Evolutionary conservation across 768 basidiomycete genomes (phyloP).

Genomic region (Suillus ampliporus): DNA sequence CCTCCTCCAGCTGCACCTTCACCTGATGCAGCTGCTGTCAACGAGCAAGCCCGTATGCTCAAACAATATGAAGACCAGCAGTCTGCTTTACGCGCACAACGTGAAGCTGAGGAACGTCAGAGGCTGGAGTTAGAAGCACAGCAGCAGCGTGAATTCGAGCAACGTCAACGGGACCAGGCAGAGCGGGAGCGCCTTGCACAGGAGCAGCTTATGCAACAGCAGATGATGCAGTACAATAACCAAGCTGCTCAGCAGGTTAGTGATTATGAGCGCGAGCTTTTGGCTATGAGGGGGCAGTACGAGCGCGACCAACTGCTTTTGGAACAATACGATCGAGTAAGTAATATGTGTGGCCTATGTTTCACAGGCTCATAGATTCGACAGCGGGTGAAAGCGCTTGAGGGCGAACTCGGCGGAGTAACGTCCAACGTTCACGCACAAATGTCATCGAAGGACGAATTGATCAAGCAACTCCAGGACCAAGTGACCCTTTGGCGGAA

Average conservation of each 20-base stretch:
- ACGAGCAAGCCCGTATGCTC: slow-evolving; percentile 92
- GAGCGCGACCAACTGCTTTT: slow-evolving; percentile 97
- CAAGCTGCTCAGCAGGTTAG: slow-evolving; percentile 75
- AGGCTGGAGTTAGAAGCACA: slow-evolving; percentile 77
- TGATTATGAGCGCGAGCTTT: slow-evolving; percentile 88
- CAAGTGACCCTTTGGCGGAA: slow-evolving; percentile 97
- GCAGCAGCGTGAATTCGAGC: slow-evolving; percentile 89
- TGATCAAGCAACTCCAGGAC: slow-evolving; percentile 94
- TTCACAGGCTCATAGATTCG: slow-evolving; percentile 16
- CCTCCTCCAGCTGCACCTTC: slow-evolving; percentile 77
- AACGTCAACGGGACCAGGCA: slow-evolving; percentile 83
- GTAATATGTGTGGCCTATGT: slow-evolving; percentile 10
- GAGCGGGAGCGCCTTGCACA: slow-evolving; percentile 89
- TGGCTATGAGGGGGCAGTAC: slow-evolving; percentile 95
- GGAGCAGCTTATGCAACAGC: slow-evolving; percentile 84
- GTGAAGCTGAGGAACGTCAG: slow-evolving; percentile 83
- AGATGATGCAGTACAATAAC: slow-evolving; percentile 80
- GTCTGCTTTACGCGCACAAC: slow-evolving; percentile 77
- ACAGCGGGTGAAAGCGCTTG: slow-evolving; percentile 94
- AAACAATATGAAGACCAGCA: slow-evolving; percentile 98
- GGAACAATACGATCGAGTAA: slow-evolving; percentile 94
- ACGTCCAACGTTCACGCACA: slow-evolving; percentile 82
- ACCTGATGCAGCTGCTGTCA: slow-evolving; percentile 73
- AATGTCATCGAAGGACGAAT: slow-evolving; percentile 89
- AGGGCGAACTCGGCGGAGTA: slow-evolving; percentile 83